Evolutionary conservation across 208 protist genomes (phyloP).

Genomic region (Trypanosomatidae sp.): DNA sequence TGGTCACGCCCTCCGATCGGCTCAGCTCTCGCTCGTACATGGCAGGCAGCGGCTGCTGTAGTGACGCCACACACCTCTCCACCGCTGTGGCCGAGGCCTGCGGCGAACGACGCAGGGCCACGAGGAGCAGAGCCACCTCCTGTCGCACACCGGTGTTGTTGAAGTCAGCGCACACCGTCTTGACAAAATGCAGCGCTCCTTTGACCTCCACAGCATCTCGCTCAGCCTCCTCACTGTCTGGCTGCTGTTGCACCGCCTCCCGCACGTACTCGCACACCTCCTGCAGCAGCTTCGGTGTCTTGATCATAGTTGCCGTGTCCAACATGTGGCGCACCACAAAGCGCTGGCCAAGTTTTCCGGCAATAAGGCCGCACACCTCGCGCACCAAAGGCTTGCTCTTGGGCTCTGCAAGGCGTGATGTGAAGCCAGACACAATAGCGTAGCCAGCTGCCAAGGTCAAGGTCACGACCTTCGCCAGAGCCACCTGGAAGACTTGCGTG

Average conservation of each 20-base stretch:
- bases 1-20: constrained; percentile 3
- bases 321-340: constrained; percentile 81
- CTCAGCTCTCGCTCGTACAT: constrained; percentile 37
- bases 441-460: constrained; percentile 61
- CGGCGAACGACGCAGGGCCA: constrained; percentile 28
- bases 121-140: constrained; percentile 47
- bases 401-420: constrained; percentile 60
- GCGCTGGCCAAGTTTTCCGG: constrained; percentile 38
- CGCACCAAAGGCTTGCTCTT: constrained; percentile 62
- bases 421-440: constrained; percentile 66
- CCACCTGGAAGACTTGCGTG: constrained; percentile 37
- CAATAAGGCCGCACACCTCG: constrained; percentile 44
- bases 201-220: constrained; percentile 39
- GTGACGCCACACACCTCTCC: constrained; percentile 24
- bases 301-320: constrained; percentile 34
- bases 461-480: constrained; percentile 31
- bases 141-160: constrained; percentile 39
- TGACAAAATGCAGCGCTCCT: constrained; percentile 65
- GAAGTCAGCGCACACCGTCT: constrained; percentile 55
- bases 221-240: constrained; percentile 25
- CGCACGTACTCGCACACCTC: constrained; percentile 74
- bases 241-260: constrained; percentile 25
- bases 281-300: constrained; percentile 73
- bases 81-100: constrained; percentile 11
- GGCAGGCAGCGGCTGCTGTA: constrained; percentile 22